phyloP scores from a whole-genome alignment of 2,329 filamentous ascomycete genomes.

The Thelonectria blattea region DNA sequence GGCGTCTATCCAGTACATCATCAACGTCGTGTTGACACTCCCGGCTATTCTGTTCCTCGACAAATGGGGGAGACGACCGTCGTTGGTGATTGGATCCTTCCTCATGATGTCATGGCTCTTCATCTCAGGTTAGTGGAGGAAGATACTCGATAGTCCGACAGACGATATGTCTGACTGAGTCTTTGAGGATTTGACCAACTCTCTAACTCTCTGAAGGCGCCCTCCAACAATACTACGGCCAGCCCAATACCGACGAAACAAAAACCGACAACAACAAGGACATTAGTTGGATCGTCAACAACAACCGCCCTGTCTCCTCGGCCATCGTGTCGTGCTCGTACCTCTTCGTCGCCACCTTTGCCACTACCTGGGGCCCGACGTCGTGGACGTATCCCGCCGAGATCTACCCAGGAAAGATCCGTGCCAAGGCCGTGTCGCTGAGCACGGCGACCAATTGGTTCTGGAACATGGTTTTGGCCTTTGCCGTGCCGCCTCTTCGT shows the following conservation, averaged over 20 bases:
- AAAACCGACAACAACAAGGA: slow-evolving; percentile 49
- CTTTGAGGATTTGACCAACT: no score
- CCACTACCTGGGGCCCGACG: slow-evolving; percentile 50
- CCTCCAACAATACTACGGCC: slow-evolving; percentile 65
- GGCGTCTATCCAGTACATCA: slow-evolving; percentile 67
- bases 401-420: slow-evolving; percentile 50
- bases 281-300: slow-evolving; percentile 63
- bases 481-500: slow-evolving; percentile 54
- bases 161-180: no score
- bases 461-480: slow-evolving; percentile 43
- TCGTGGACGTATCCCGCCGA: slow-evolving; percentile 57
- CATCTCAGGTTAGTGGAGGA: slow-evolving; percentile 66
- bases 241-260: slow-evolving; percentile 50
- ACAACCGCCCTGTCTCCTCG: slow-evolving; percentile 60
- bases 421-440: slow-evolving; percentile 53
- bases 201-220: slow-evolving; percentile 45
- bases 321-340: slow-evolving; percentile 69
- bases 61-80: slow-evolving; percentile 61
- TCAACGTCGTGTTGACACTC: slow-evolving; percentile 66
- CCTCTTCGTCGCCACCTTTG: slow-evolving; percentile 59
- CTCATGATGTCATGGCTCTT: slow-evolving; percentile 68
- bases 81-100: slow-evolving; percentile 61
- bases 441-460: slow-evolving; percentile 47
- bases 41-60: slow-evolving; percentile 67
- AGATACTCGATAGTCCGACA: no score